Evolutionary conservation across 2,329 filamentous ascomycete genomes (phyloP).

Genomic region (Amphichorda felina): DNA sequence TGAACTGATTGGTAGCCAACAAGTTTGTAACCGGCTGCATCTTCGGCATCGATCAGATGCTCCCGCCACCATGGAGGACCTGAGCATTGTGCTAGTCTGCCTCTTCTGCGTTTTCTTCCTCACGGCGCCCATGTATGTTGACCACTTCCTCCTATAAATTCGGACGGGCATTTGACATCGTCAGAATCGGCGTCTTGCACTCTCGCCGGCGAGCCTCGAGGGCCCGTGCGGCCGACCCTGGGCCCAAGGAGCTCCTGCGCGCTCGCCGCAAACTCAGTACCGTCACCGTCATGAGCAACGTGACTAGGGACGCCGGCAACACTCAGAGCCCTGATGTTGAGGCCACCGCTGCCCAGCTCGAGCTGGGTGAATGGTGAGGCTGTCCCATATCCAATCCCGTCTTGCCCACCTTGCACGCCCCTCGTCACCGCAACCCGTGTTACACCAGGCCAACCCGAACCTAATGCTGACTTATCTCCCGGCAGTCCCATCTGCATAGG

Average conservation of each 20-base stretch:
- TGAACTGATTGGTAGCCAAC: too few relatives aligned
- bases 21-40: too few relatives aligned
- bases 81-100: constrained; percentile 2
- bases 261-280: constrained; percentile 16
- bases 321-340: constrained; percentile 4
- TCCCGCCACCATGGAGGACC: constrained; percentile 2
- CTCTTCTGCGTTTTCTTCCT: constrained; percentile 3
- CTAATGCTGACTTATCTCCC: neutral
- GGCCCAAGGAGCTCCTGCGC: constrained; percentile 5
- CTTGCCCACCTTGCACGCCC: neutral
- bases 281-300: constrained; percentile 13
- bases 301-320: too few relatives aligned
- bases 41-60: too few relatives aligned
- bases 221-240: neutral
- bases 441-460: neutral
- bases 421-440: neutral
- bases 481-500: constrained; percentile 20
- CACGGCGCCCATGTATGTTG: constrained; percentile 2
- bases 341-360: constrained; percentile 1
- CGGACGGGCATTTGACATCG: too few relatives aligned
- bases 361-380: constrained; percentile 4
- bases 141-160: too few relatives aligned
- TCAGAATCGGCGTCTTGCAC: constrained; percentile 1
- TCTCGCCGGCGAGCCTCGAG: neutral
- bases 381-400: neutral